These are phyloP conservation scores for Trametes maxima DNA, from an alignment of 768 basidiomycete genomes.

Conservation along the genomic window DNA sequence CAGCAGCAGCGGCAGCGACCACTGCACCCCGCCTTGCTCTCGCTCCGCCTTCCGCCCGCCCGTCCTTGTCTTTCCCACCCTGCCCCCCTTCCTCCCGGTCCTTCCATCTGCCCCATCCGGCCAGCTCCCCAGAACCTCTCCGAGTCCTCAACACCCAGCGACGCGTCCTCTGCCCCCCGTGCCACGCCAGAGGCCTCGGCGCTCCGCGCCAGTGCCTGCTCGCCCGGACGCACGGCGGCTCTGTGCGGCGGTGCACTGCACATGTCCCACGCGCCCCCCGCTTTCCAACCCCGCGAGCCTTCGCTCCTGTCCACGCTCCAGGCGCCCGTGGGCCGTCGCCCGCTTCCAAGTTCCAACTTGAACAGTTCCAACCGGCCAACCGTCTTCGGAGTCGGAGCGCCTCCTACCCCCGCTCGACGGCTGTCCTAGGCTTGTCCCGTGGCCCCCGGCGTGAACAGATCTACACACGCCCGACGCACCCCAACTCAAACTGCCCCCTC, in stretches of 20 bases:
- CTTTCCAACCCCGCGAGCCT: conserved; percentile 8
- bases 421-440: not conserved
- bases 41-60: too few relatives aligned
- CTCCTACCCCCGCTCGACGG: too few relatives aligned
- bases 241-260: not conserved
- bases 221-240: not conserved
- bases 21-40: too few relatives aligned
- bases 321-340: not conserved
- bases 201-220: conserved; percentile 1
- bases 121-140: too few relatives aligned
- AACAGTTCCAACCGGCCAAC: too few relatives aligned
- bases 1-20: too few relatives aligned
- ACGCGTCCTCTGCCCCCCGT: not conserved
- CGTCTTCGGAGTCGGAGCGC: too few relatives aligned
- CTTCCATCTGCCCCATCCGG: not conserved
- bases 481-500: not conserved
- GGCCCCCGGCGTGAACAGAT: not conserved
- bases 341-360: too few relatives aligned
- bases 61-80: too few relatives aligned
- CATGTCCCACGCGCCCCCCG: conserved; percentile 1
- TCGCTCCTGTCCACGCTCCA: not conserved
- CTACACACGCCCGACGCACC: not conserved
- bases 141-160: not conserved
- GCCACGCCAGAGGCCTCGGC: not conserved
- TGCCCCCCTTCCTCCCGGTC: too few relatives aligned